Base-by-base conservation (phyloP, 495 filamentous ascomycete species). In the Neurospora sp. region DNA sequence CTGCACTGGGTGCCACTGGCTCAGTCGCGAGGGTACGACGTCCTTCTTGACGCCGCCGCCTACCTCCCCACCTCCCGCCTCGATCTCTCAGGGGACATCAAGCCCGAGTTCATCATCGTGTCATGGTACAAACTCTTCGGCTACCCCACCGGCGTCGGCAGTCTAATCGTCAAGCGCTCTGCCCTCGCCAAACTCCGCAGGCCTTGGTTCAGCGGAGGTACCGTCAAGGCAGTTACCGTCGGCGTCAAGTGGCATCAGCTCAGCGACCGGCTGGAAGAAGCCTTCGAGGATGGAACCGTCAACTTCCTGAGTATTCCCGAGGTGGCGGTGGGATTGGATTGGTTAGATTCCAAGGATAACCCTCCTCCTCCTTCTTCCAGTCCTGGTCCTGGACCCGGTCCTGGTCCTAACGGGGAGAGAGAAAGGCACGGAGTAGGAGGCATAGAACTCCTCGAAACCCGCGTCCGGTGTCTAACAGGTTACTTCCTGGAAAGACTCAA, bases 71-170 rank as follows among this genome's bases (percentile, higher is more conserved):
- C 88, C 9, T 77, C 83, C 1, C 82, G 80, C 7, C 78, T 91
- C 4, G 86, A 90, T 75, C 79, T 91, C 7, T 83, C 82, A 38
- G 27, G 54, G 14, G 78, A 85, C 72, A 70, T 83, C 35, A 78
- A 82, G 20, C 88, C 89, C 16, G 89, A 91, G 48, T 90, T 91
- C 75, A 82, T 82, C 7, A 84, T 82, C 10, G 70, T 89, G 20
- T 88, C 85, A 69, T 89, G 89, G 77, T 91, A 91, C 81, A 91
- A 91, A 76, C 87, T 90, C 8, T 91, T 91, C 74, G 89, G 89
- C 3, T 89, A 88, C 72, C 89, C 89, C 0, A 82, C 81, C 5
- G 87, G 90, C 48, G 82, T 91, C 5, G 89, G 89, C 27, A 88
- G 85, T 23, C 75, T 91, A 6, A 83, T 90, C 40, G 83, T 87